Evolutionary conservation across 2,329 filamentous ascomycete genomes (phyloP), one percentile per base, ranked within the genome.

Genomic region (Ophiostoma ips): DNA sequence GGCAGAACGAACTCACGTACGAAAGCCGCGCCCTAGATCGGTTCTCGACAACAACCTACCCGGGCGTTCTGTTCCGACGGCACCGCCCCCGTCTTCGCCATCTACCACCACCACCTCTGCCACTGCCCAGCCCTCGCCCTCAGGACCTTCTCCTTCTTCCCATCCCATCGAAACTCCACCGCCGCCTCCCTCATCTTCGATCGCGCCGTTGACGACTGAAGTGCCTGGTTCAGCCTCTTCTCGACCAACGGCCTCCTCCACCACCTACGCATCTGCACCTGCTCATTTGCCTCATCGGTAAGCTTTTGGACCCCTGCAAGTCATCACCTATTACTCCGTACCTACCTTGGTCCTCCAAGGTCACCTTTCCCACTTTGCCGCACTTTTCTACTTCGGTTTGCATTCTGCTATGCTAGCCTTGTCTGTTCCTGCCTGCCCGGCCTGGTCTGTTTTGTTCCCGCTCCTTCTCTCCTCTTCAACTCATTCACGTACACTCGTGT

Each of bases 1-100:
- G 76, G 76, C 76, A 77, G 75, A 79, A 73, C 75, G 71, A 77
- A 79, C 66, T 18, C 45, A 45, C 62, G 61, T 63, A 66, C 66
- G 66, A 67, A 69, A 66, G 59, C 62, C 63, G 68, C 69, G 69
- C 66, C 67, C 68, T 63, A 66, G 68, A 71, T 69, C 69, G 69
- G 68, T 65, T 71, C 68, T 69, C 67, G 71, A 76, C 66, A 71
- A 73, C 72, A 69, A 55, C 49, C 46, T 34, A n/a, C 45, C 52
- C 21, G 53, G 46, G 16, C 52, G 19, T 35, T 49, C 38, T 18
- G 50, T 35, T 16, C 19, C 48, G 6, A 19, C 49, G 21, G n/a
- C 48, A 47, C 35, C 52, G 8, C 7, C 50, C 15, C 11, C 49
- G 12, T 35, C 52, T 24, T 38, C 18, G 11, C 30, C 31, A n/a